These are phyloP conservation scores for Candida ipomoeae DNA, from an alignment of 805 yeast genomes.

Conservation along the genomic window DNA sequence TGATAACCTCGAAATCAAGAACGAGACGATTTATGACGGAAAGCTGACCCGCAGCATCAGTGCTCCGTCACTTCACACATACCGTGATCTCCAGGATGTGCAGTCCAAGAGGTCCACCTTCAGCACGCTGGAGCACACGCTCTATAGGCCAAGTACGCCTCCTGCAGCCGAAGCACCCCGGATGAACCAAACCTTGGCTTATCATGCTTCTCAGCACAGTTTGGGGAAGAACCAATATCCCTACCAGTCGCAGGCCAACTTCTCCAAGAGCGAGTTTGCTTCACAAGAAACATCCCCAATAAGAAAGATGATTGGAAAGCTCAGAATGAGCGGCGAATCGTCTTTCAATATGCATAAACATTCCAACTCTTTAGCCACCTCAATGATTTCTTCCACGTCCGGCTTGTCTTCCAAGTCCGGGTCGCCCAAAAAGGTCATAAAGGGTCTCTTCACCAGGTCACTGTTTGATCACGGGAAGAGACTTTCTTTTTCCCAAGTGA, in stretches of 20 bases:
- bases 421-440: conserved; percentile 31
- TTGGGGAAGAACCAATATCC: conserved; percentile 2
- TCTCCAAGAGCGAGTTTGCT: conserved; percentile 3
- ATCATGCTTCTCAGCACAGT: not conserved
- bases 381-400: conserved; percentile 25
- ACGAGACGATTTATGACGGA: conserved; percentile 9
- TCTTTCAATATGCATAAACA: conserved; percentile 15
- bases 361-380: conserved; percentile 23
- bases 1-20: not conserved
- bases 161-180: not conserved
- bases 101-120: conserved; percentile 7
- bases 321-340: conserved; percentile 23
- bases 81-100: conserved; percentile 18
- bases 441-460: conserved; percentile 14
- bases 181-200: not conserved
- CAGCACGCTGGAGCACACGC: conserved; percentile 12
- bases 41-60: conserved; percentile 20
- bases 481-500: conserved; percentile 1
- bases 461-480: conserved; percentile 9
- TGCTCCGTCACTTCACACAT: conserved; percentile 42
- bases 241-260: conserved; percentile 1
- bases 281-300: conserved; percentile 29
- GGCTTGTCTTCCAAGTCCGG: conserved; percentile 28
- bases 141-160: conserved; percentile 14
- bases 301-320: conserved; percentile 19